Base-by-base conservation (phyloP, 768 basidiomycete genomes). In the Serendipita sp. region DNA sequence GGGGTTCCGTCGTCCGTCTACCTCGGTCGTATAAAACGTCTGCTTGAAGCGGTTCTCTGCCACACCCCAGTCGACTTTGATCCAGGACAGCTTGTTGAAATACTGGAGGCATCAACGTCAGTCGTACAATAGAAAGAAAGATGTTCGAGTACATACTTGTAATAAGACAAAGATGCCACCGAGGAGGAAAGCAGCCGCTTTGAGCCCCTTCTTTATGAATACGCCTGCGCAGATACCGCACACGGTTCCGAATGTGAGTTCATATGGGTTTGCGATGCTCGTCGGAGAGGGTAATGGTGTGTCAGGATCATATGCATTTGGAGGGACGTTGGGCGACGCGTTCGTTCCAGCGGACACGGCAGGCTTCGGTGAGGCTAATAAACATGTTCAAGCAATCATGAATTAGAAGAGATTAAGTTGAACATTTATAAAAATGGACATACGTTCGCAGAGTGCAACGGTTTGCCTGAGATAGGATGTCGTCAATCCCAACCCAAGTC, bases 191-290 rank as follows among this genome's bases (percentile, higher is more conserved):
- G 93, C 95, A 10, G 86, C 74, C 1, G 82, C 78, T 72, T 86
- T 89, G 5, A 86, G 83, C n/a, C 95, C 94, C 74, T 95, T 97
- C 76, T 96, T 97, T 69, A 95, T 78, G 71, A 98, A 98, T 0
- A 98, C 24, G 24, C 95, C 95, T 0, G 91, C 84, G 70, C 92
- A 96, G 46, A 98, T 72, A 0, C 95, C 95, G 65, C 85, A 82
- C 0, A 89, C 85, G 3, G 92, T 89, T 10, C 95, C 95, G 72
- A 97, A 97, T 0, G 85, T 78, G 32, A 98, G 81, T 68, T 95
- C 86, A 70, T 86, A 86, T 18, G 83, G 65, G 64, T 85, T 89
- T n/a, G 96, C 78, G 0, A 83, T 79, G n/a, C 92, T 92, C 51
- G 74, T 68, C 1, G 88, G 87, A 2, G 80, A 85, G 13, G 83